These are phyloP conservation scores for Trichaptum fuscoviolaceum DNA, from an alignment of 768 basidiomycete species.

Conservation along the genomic window DNA sequence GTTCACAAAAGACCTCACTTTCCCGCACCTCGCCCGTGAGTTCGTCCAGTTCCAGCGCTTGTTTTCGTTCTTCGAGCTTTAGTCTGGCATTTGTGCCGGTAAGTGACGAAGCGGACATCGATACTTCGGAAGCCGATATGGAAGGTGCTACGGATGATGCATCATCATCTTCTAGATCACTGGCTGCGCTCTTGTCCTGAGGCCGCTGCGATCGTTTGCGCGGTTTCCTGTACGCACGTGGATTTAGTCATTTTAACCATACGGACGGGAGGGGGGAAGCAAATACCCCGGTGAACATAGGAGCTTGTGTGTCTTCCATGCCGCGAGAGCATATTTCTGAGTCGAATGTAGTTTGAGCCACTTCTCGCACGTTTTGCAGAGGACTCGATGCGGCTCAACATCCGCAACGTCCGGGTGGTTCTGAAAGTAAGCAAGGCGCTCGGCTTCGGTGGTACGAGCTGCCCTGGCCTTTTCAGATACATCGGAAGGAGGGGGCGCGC, in stretches of 20 bases:
- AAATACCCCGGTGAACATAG: conserved; percentile 42
- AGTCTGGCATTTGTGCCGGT: not conserved
- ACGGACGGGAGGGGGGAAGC: not conserved
- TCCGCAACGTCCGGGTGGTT: conserved; percentile 47
- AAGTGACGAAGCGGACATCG: not conserved
- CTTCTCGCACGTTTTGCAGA: conserved; percentile 57
- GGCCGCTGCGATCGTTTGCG: not conserved
- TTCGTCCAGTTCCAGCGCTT: not conserved
- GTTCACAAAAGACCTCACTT: not conserved
- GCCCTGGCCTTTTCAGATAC: not conserved
- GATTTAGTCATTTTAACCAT: not conserved
- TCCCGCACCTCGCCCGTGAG: not conserved
- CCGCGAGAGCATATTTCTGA: conserved; percentile 38
- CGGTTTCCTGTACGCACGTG: not conserved
- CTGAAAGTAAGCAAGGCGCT: conserved; percentile 48
- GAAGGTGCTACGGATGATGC: not conserved
- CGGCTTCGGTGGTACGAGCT: conserved; percentile 42
- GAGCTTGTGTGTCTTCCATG: conserved; percentile 52
- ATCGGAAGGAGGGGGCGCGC: not conserved
- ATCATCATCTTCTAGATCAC: not conserved
- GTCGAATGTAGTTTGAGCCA: conserved; percentile 52
- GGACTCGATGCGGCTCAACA: conserved; percentile 44
- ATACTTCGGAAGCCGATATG: not conserved
- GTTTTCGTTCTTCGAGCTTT: not conserved
- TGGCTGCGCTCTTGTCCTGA: not conserved